Evolutionary conservation across 306 rosid genomes (phyloP), one percentile per base, ranked within the genome.

Genomic region (Ormosia emarginata): DNA sequence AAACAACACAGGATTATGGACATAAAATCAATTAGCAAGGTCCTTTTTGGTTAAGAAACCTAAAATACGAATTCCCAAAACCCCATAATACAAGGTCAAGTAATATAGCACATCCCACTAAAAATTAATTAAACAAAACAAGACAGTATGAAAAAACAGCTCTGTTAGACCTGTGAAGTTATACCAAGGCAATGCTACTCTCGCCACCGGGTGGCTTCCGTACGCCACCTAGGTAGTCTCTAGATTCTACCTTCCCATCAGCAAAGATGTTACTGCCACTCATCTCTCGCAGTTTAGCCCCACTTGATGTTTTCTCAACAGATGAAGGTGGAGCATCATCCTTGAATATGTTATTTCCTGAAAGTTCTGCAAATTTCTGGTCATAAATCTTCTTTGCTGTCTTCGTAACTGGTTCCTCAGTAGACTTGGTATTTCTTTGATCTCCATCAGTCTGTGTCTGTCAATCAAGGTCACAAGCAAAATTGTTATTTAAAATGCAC

Each of bases 201-300:
- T 95, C 99, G 1, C 99, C 99, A 0, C 98, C 99, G 0, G 99
- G 99, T 68, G 99, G 99, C 83, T 95, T 95, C 93, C 99, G 94
- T 64, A 95, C 98, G 2, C 97, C 97, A 0, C 99, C 99, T 32
- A 93, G 79, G 86, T 82, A 95, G 87, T 95, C 99, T 80, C 99
- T 90, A 46, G 97, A 83, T 87, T 93, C 98, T 53, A 70, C 92
- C 89, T 95, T 95, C 77, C 98, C 99, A 4, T 95, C 99, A 34
- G 99, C 98, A 89, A 95, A 95, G 84, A 95, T 95, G 90, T 95
- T 90, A 11, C 89, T 95, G 32, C 99, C 99, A 9, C 93, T 95
- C 79, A 95, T 93, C 89, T 95, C 99, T 13, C 96, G 92, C 72
- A 95, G 87, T 83, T 95, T 95, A 2, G 97, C 99, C 2, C 74